Evolutionary conservation across 352 stramenopile species (phyloP), one percentile per base, ranked within the genome.

Genomic region (Phytopythium delawarense): DNA sequence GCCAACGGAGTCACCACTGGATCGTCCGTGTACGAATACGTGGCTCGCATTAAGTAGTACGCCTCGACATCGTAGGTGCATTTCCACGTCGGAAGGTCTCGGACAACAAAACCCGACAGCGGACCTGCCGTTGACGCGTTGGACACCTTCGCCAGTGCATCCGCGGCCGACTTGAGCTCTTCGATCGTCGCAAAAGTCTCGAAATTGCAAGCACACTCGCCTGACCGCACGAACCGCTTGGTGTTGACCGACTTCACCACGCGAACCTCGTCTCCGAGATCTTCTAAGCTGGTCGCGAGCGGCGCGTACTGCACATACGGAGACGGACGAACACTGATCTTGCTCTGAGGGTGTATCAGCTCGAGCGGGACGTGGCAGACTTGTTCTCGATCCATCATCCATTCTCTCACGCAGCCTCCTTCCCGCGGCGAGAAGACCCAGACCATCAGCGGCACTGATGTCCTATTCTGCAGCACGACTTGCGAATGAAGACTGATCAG

Each of bases 41-140:
- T 91, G 7, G 86, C 86, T 46, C 86, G 81, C 86, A 94, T 94
- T 35, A 94, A 65, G 61, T 87, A 94, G 57, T 91, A 96, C 21
- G 84, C 87, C 66, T 96, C 87, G 13, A 96, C 84, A 53, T 96
- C 87, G 56, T 94, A 96, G 0, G 82, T 93, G 57, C 87, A 94
- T 61, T 94, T 92, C 87, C 85, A 96, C 7, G 82, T 81, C 40
- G 85, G 85, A 34, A 96, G 64, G 64, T 96, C 87, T 34, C 86
- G 85, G 57, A 92, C 84, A 51, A 96, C 80, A 48, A 91, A 94
- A 2, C 87, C 87, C 15, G 84, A 83, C 20, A 96, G 56, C 18
- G 83, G 78, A 18, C 71, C 72, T 23, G 74, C 70, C 12, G 70
- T 75, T 32, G 65, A 75, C 49, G 80, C 65, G 51, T 59, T 71